Percentiles rank a stretch among this genome's conserved stretches.
phyloP scores from a whole-genome alignment of 768 basidiomycete species.

The Termitomyces sp. region DNA sequence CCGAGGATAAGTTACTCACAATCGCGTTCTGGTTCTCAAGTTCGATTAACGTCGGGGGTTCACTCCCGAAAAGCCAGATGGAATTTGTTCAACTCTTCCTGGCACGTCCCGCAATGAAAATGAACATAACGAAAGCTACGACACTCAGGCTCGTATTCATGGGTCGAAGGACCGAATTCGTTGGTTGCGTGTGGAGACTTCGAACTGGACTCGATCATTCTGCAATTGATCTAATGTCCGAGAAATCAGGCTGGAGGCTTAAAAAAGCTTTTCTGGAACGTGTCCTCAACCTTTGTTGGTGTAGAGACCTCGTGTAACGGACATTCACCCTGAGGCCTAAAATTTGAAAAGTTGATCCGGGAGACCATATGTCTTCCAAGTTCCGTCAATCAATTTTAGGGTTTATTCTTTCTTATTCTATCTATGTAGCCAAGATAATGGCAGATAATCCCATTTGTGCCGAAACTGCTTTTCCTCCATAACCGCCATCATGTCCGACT shows the following conservation, averaged over 20 bases:
- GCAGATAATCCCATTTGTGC: constrained; percentile 5
- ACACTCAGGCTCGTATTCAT: not conserved
- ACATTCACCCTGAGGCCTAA: not conserved
- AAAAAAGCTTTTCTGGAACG: not conserved
- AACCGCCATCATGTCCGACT: constrained; percentile 7
- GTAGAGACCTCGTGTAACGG: not conserved
- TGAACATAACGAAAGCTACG: not conserved
- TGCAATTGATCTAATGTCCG: not conserved
- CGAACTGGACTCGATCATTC: not conserved
- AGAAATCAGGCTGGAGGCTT: not conserved
- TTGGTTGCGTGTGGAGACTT: not conserved
- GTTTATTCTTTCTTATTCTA: not conserved
- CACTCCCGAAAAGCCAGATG: not conserved
- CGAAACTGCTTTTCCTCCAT: not conserved
- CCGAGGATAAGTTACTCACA: not conserved
- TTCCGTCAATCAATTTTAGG: not conserved
- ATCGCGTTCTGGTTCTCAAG: not conserved
- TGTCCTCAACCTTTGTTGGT: not conserved
- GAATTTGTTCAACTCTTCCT: not conserved
- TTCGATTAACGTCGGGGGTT: not conserved
- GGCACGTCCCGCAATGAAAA: no score
- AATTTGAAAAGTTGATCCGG: not conserved
- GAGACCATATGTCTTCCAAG: not conserved
- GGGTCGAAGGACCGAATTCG: not conserved
- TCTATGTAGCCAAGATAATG: not conserved